Evolutionary conservation across 345 rosid genomes (phyloP).

Genomic region (Sisymbrium irio): DNA sequence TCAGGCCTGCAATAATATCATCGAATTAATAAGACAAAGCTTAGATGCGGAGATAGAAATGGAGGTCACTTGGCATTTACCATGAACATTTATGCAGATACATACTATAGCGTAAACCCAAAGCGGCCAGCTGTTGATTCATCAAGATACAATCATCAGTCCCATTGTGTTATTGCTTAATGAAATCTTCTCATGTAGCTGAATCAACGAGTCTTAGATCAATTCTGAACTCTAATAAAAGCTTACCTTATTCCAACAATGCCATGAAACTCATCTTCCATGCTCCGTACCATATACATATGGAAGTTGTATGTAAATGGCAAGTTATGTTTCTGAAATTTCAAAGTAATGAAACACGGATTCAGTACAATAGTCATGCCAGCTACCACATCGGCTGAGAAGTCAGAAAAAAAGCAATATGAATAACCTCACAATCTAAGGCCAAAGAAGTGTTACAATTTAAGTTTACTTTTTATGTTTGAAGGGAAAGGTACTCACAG

Average conservation of each 20-base stretch:
- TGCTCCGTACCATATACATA: slow-evolving; percentile 86
- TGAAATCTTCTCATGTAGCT: not conserved
- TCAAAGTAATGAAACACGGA: not conserved
- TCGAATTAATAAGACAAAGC: not conserved
- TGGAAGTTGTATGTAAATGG: slow-evolving; percentile 87
- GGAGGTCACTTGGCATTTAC: slow-evolving; percentile 35
- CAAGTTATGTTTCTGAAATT: slow-evolving; percentile 76
- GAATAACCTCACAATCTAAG: not conserved
- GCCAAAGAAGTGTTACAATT: not conserved
- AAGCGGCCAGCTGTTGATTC: slow-evolving; percentile 76
- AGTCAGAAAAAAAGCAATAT: not conserved
- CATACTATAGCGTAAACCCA: slow-evolving; percentile 88
- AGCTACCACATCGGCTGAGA: slow-evolving; percentile 6
- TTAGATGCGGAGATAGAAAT: not conserved
- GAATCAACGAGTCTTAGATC: not conserved
- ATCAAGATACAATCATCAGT: slow-evolving; percentile 22
- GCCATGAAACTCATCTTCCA: slow-evolving; percentile 99
- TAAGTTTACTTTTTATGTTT: not conserved
- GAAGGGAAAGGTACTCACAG: slow-evolving; percentile 45
- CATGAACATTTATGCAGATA: slow-evolving; percentile 87
- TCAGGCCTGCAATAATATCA: slow-evolving; percentile 56
- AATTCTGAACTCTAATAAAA: not conserved
- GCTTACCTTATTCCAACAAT: slow-evolving; percentile 82
- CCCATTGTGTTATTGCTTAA: not conserved
- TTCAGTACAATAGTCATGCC: not conserved